These are phyloP conservation scores for Clavispora fructus DNA, from an alignment of 805 yeast genomes.

Conservation along the genomic window DNA sequence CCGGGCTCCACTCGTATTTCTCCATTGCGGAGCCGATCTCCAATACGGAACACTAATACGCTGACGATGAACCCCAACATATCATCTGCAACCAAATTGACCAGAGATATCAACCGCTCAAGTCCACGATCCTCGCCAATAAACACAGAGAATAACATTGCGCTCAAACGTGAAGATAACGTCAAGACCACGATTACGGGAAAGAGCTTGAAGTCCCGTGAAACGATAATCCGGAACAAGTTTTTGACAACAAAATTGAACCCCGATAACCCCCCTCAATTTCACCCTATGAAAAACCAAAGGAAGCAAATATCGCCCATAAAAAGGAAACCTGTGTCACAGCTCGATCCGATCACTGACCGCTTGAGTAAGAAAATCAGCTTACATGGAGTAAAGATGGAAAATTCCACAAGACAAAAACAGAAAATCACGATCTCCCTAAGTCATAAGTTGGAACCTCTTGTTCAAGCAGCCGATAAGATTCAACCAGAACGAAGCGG, in stretches of 20 bases:
- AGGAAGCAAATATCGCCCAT: not conserved
- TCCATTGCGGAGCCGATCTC: not conserved
- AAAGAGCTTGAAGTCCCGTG: not conserved
- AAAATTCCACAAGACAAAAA: constrained; percentile 15
- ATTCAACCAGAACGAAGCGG: not conserved
- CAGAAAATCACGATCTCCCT: constrained; percentile 17
- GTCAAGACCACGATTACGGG: not conserved
- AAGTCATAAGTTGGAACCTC: constrained; percentile 1
- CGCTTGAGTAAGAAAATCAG: constrained; percentile 9
- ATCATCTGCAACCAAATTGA: not conserved
- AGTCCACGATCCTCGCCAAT: not conserved
- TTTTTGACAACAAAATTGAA: constrained; percentile 33
- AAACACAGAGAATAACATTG: not conserved
- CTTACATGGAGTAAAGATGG: constrained; percentile 5
- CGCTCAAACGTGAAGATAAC: not conserved
- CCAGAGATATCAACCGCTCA: not conserved
- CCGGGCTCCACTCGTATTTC: not conserved
- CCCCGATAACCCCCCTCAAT: constrained; percentile 24
- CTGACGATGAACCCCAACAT: not conserved
- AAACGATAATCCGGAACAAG: constrained; percentile 21
- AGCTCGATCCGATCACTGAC: not conserved
- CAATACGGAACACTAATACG: not conserved
- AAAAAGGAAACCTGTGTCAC: not conserved
- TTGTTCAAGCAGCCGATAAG: not conserved
- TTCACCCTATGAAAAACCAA: constrained; percentile 9